A percentile compares a stretch with the other conserved stretches of the same genome.
These are phyloP conservation scores for Podospora comata DNA, from an alignment of 495 filamentous ascomycete species.

Conservation along the genomic window DNA sequence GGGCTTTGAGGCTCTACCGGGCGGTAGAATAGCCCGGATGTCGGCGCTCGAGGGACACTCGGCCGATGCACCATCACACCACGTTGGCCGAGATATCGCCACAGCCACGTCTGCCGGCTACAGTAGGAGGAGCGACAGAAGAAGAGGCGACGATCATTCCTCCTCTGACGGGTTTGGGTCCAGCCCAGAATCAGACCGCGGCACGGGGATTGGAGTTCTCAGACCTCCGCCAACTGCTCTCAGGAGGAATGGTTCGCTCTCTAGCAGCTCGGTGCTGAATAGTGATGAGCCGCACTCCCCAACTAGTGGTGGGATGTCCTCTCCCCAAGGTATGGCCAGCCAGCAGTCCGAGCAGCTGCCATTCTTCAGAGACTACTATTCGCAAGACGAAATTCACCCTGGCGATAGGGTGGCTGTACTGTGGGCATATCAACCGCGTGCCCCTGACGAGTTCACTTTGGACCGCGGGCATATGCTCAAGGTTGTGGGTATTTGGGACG, in stretches of 20 bases:
- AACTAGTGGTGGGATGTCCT: slow-evolving; percentile 71
- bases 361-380: slow-evolving; percentile 99
- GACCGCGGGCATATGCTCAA: slow-evolving; percentile 98
- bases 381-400: slow-evolving; percentile 89
- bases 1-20: slow-evolving; percentile 72
- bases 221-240: slow-evolving; percentile 58
- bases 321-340: slow-evolving; percentile 76
- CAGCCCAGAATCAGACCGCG: slow-evolving; percentile 71
- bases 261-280: slow-evolving; percentile 74
- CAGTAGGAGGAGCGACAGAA: slow-evolving; percentile 28
- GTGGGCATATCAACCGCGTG: slow-evolving; percentile 95
- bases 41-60: slow-evolving; percentile 78
- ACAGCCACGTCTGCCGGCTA: slow-evolving; percentile 39
- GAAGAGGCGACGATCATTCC: slow-evolving; percentile 67
- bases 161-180: slow-evolving; percentile 76
- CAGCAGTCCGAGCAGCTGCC: slow-evolving; percentile 92
- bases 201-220: slow-evolving; percentile 48
- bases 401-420: slow-evolving; percentile 86
- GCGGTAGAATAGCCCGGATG: slow-evolving; percentile 92
- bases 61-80: slow-evolving; percentile 55
- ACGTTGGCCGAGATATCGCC: slow-evolving; percentile 36
- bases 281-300: slow-evolving; percentile 73
- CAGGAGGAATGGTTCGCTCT: slow-evolving; percentile 79
- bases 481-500: slow-evolving; percentile 98
- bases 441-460: slow-evolving; percentile 87